Conservation (phyloP, 2,329 filamentous ascomycete species). For the Seiridium unicorne region DNA sequence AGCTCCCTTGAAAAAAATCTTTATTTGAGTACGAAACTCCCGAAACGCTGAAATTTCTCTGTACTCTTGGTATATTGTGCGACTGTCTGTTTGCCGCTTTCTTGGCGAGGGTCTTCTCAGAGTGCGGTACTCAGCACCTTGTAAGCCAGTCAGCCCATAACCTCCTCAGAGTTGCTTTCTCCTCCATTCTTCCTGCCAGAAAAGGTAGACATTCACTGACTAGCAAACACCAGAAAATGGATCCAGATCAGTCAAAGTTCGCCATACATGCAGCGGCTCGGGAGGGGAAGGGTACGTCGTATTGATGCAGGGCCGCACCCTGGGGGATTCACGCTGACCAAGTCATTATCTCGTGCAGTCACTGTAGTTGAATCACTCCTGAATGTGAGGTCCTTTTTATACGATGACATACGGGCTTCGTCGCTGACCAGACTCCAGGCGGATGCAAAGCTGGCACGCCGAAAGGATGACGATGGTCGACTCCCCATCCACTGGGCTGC, state of each 20-base stretch:
- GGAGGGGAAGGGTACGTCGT: slow-evolving; percentile 72
- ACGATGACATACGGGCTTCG: neutral
- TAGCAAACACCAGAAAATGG: slow-evolving; percentile 18
- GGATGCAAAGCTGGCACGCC: slow-evolving; percentile 72
- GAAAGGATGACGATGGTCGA: slow-evolving; percentile 81
- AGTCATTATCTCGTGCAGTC: slow-evolving; percentile 42
- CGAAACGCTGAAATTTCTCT: neutral
- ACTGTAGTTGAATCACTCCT: slow-evolving; percentile 72
- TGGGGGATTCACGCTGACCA: neutral
- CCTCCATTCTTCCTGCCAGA: no score
- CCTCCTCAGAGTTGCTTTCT: no score
- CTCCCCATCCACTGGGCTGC: slow-evolving; percentile 93
- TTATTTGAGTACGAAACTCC: no score
- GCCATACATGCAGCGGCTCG: slow-evolving; percentile 85
- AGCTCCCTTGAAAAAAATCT: no score
- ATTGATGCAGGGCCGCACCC: no score
- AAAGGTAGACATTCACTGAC: no score
- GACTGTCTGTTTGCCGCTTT: neutral
- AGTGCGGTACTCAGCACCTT: no score
- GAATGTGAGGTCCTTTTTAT: slow-evolving; percentile 42
- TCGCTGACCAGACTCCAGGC: slow-evolving; percentile 45
- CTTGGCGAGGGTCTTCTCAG: no score
- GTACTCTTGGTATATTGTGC: neutral
- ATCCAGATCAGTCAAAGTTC: slow-evolving; percentile 58
- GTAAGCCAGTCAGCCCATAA: neutral